Evolutionary conservation across 1,284 basidiomycete species (phyloP).

Genomic region (Rhodotorula sp.): DNA sequence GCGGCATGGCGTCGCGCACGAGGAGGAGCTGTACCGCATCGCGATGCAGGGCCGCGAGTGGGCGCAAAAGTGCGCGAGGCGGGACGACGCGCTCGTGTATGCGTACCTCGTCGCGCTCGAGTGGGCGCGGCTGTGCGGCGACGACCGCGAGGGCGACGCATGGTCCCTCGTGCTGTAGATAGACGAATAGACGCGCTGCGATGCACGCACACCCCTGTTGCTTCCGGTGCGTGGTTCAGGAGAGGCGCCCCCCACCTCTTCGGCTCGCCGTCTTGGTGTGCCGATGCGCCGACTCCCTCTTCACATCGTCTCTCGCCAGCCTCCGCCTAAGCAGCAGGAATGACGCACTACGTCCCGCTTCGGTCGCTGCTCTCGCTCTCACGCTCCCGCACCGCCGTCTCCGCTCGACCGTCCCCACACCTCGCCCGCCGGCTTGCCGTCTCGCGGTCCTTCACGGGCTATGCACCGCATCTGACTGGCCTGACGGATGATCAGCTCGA

Average conservation of each 20-base stretch:
- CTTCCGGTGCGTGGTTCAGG: too few relatives aligned
- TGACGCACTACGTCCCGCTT: constrained; percentile 15
- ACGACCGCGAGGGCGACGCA: background rate
- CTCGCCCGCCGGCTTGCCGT: background rate
- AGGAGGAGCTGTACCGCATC: constrained; percentile 18
- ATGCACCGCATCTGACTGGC: constrained; percentile 76
- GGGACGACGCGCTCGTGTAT: constrained; percentile 28
- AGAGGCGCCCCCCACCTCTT: too few relatives aligned
- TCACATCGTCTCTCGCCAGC: too few relatives aligned
- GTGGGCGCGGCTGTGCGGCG: constrained; percentile 24
- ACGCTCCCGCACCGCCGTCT: background rate
- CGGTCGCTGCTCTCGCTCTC: background rate
- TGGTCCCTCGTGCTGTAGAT: constrained; percentile 1
- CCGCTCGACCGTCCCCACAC: background rate
- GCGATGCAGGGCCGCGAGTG: constrained; percentile 21
- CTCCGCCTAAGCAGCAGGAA: background rate
- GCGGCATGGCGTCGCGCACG: constrained; percentile 8
- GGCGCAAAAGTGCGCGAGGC: constrained; percentile 24
- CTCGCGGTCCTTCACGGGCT: constrained; percentile 52
- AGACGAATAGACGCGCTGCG: background rate
- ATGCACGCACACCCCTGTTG: too few relatives aligned
- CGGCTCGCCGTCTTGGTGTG: too few relatives aligned
- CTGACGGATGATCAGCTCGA: constrained; percentile 79
- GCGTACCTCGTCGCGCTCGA: constrained; percentile 27
- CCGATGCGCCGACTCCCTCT: too few relatives aligned